These are phyloP conservation scores for Aspergillus mulundensis DNA, from an alignment of 495 filamentous ascomycete species.

Conservation along the genomic window DNA sequence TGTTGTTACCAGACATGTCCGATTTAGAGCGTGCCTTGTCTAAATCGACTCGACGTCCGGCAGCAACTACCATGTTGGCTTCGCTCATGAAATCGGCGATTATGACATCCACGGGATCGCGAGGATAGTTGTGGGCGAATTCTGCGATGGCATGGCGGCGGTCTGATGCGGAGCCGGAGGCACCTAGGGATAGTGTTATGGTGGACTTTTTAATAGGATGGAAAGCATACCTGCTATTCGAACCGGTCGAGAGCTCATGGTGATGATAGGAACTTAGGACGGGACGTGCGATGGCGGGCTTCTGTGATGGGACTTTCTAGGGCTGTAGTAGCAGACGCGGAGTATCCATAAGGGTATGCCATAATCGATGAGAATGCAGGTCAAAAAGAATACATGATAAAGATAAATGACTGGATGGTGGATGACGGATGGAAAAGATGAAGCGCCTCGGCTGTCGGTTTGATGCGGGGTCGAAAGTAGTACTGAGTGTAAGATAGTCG, in stretches of 20 bases:
- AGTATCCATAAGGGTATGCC: background rate
- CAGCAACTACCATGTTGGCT: slow-evolving; percentile 46
- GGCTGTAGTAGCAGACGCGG: background rate
- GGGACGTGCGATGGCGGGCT: background rate
- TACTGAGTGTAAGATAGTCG: background rate
- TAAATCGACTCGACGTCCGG: slow-evolving; percentile 40
- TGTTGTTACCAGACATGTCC: background rate
- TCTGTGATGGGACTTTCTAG: background rate
- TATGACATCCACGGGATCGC: slow-evolving; percentile 53
- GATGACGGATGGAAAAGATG: background rate
- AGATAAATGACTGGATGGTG: background rate
- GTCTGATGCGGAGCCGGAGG: slow-evolving; percentile 54
- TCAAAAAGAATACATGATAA: background rate
- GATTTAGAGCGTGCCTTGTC: slow-evolving; percentile 7
- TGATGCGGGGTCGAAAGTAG: slow-evolving; percentile 14
- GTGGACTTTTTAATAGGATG: background rate
- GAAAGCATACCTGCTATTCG: slow-evolving; percentile 19
- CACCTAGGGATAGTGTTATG: slow-evolving; percentile 17
- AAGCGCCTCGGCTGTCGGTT: slow-evolving; percentile 14
- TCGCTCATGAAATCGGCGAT: slow-evolving; percentile 58
- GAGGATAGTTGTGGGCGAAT: slow-evolving; percentile 45
- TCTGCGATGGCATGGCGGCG: slow-evolving; percentile 52
- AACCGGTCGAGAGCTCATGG: slow-evolving; percentile 21
- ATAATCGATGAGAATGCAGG: background rate
- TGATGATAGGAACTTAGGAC: background rate